These are phyloP conservation scores for Euphorbia peplus DNA, from an alignment of 345 rosid genomes.

Conservation along the genomic window DNA sequence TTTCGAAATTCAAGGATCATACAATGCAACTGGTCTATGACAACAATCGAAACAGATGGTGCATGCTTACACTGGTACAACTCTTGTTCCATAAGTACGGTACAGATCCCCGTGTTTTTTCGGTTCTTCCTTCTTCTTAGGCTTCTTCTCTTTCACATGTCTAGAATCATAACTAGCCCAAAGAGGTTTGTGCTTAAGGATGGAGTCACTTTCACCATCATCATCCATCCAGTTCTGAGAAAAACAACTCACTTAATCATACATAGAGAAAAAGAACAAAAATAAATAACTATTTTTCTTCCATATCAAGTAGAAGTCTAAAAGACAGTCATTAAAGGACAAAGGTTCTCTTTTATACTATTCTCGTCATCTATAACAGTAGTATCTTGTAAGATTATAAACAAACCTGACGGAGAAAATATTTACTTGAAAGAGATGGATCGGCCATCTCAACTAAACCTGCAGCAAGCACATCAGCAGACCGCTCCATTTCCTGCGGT, in stretches of 20 bases:
- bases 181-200: constrained; percentile 88
- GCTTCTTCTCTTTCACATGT: constrained; percentile 45
- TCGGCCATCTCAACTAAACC: constrained; percentile 94
- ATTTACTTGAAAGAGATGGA: constrained; percentile 90
- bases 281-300: background rate
- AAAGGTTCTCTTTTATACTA: background rate
- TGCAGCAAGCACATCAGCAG: constrained; percentile 97
- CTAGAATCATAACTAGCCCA: constrained; percentile 71
- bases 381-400: constrained; percentile 11
- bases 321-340: background rate
- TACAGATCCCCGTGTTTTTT: constrained; percentile 73
- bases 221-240: constrained; percentile 80
- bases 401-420: constrained; percentile 86
- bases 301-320: background rate
- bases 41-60: constrained; percentile 6
- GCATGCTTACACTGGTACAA: constrained; percentile 87
- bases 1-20: background rate
- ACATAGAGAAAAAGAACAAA: constrained; percentile 7
- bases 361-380: constrained; percentile 6
- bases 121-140: constrained; percentile 39
- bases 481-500: constrained; percentile 92
- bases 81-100: constrained; percentile 95
- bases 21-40: background rate
- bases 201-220: constrained; percentile 68
- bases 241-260: constrained; percentile 25